phyloP scores from a whole-genome alignment of 2,329 filamentous ascomycete species.

The Zymoseptoria pseudotritici region DNA sequence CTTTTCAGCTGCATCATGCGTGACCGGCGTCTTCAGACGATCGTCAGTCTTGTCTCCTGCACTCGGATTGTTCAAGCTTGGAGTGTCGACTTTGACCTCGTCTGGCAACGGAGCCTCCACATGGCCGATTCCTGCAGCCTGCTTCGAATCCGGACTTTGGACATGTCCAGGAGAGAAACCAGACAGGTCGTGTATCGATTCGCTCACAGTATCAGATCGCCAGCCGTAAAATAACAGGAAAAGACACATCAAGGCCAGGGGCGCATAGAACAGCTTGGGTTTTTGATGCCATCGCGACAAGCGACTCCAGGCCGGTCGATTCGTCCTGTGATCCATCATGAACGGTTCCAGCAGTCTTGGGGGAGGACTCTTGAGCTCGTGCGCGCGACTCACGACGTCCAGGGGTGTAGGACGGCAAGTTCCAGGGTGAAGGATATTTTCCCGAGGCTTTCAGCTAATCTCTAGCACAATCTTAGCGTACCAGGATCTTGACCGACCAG shows the following conservation, averaged over 20 bases:
- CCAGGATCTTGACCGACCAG: background rate
- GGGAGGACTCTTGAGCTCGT: background rate
- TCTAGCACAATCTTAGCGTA: background rate
- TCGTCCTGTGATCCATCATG: background rate
- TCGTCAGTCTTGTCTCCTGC: background rate
- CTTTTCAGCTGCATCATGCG: background rate
- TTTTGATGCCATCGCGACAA: background rate
- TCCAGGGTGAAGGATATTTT: background rate
- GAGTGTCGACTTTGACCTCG: background rate
- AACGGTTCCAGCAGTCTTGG: background rate
- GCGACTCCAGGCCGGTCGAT: background rate
- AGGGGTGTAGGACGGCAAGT: background rate
- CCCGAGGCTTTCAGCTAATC: background rate
- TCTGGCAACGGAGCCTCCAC: background rate
- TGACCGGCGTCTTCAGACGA: background rate
- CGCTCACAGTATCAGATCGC: background rate
- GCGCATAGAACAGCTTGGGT: background rate
- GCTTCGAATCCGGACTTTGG: background rate
- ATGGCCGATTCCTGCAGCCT: background rate
- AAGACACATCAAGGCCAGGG: background rate
- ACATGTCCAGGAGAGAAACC: background rate
- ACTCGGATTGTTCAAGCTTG: background rate
- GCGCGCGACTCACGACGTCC: background rate
- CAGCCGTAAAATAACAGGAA: background rate
- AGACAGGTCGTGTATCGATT: background rate